Percentiles rank a stretch among this genome's conserved stretches.
Conservation (phyloP, 176 grass and related monocot genomes). For the Phoenix roebelenii region DNA sequence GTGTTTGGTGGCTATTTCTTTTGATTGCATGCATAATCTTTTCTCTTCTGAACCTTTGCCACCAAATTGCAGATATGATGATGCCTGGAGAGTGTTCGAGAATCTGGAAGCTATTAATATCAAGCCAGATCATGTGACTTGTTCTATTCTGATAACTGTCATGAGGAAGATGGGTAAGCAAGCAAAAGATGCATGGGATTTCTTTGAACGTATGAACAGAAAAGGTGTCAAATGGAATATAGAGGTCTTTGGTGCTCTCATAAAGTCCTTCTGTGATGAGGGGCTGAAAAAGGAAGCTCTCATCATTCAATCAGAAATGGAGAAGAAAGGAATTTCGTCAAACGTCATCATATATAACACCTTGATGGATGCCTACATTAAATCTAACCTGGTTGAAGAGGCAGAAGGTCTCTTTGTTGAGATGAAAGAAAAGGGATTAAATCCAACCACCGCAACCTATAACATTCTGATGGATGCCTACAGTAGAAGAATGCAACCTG, state of each 20-base stretch:
- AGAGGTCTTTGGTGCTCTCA: slow-evolving; percentile 41
- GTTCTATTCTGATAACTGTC: slow-evolving; percentile 58
- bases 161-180: slow-evolving; percentile 50
- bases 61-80: slow-evolving; percentile 47
- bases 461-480: slow-evolving; percentile 94
- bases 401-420: slow-evolving; percentile 76
- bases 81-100: slow-evolving; percentile 64
- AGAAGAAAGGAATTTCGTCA: slow-evolving; percentile 67
- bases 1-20: no score
- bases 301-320: slow-evolving; percentile 86
- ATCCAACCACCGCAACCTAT: slow-evolving; percentile 51
- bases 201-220: slow-evolving; percentile 64
- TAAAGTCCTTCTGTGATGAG: slow-evolving; percentile 65
- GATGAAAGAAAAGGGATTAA: slow-evolving; percentile 64
- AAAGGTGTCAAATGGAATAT: slow-evolving; percentile 84
- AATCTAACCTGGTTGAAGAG: slow-evolving; percentile 63
- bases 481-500: slow-evolving; percentile 75
- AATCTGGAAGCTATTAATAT: slow-evolving; percentile 74
- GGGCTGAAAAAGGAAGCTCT: slow-evolving; percentile 77
- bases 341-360: slow-evolving; percentile 56
- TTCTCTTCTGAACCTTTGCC: no score
- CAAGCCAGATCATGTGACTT: slow-evolving; percentile 59
- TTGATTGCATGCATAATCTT: no score
- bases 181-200: slow-evolving; percentile 82
- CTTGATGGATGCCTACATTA: slow-evolving; percentile 55